Conservation (phyloP, 331 rosid species). For the Pyrus hybrid region DNA sequence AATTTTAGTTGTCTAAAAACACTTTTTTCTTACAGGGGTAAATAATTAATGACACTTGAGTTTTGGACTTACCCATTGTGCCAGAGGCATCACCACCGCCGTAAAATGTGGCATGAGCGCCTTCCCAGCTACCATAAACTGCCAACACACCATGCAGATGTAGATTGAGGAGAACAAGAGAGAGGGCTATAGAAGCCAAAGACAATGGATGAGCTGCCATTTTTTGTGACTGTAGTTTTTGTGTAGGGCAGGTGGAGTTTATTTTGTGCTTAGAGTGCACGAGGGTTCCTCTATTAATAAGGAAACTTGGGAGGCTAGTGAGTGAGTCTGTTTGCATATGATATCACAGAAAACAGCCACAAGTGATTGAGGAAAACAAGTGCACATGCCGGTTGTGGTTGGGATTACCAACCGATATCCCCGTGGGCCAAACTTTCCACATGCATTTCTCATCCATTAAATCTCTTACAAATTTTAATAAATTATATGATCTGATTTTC, state of each 20-base stretch:
- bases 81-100: constrained; percentile 89
- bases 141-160: constrained; percentile 24
- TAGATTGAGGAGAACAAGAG: constrained; percentile 14
- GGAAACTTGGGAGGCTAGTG: not conserved
- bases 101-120: constrained; percentile 72
- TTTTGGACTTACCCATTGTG: constrained; percentile 60
- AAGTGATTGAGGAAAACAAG: constrained; percentile 37
- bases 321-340: not conserved
- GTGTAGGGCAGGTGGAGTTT: not conserved
- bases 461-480: not conserved
- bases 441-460: constrained; percentile 2
- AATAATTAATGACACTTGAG: not conserved
- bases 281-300: constrained; percentile 43
- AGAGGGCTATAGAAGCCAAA: constrained; percentile 6
- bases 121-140: constrained; percentile 53
- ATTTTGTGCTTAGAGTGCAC: constrained; percentile 21
- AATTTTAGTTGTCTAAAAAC: not conserved
- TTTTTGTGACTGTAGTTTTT: not conserved
- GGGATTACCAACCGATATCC: constrained; percentile 38
- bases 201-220: constrained; percentile 35
- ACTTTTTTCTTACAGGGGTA: not conserved
- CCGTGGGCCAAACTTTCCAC: constrained; percentile 27
- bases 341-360: not conserved
- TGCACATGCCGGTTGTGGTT: constrained; percentile 70
- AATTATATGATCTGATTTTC: not conserved